Base-by-base conservation (phyloP, 495 filamentous ascomycete genomes). In the Lasiosphaeris hirsuta region DNA sequence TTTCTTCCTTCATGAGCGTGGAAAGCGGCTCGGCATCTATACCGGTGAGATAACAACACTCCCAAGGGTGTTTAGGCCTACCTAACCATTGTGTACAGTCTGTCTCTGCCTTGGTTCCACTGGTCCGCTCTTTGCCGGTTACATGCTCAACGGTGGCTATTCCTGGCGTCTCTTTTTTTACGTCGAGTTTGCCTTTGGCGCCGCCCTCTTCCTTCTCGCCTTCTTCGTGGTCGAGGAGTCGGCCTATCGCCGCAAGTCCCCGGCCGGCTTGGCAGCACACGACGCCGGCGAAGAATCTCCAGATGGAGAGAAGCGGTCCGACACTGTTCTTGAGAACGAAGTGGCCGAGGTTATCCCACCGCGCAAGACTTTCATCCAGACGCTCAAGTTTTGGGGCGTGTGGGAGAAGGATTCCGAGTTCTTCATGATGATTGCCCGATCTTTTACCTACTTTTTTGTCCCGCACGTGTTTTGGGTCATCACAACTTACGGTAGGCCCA, bases 141-240 rank as follows among this genome's bases (percentile, higher is more conserved):
- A 86, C 68, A 86, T 87, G 79, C 78, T 87, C 4, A 75, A 77
- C 1, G 83, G 78, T 8, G 84, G 83, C 1, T 80, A 84, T 60
- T 81, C 80, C 0, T 87, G 84, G 84, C 69, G 78, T 13, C 73
- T 87, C 1, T 85, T 82, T 72, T 87, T 87, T 71, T 87, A 85
- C 65, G 84, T 87, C 23, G 78, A 80, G 42, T 78, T 81, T 15
- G 83, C 83, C 0, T 86, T 87, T 55, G 81, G 77, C 8, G 75
- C 66, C 10, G 73, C 75, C 0, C 69, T 86, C 1, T 63, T 86
- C 8, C 70, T 87, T 44, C 64, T 82, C 9, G 81, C 82, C 4
- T 85, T 86, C 65, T 70, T 86, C 57, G 78, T 85, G 54, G 82
- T 84, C 5, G 83, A 86, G 58, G 84, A 87, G 64, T 84, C 84